These are phyloP conservation scores for Solanum chiquidenum DNA, from an alignment of 257 asterid genomes.

Conservation along the genomic window DNA sequence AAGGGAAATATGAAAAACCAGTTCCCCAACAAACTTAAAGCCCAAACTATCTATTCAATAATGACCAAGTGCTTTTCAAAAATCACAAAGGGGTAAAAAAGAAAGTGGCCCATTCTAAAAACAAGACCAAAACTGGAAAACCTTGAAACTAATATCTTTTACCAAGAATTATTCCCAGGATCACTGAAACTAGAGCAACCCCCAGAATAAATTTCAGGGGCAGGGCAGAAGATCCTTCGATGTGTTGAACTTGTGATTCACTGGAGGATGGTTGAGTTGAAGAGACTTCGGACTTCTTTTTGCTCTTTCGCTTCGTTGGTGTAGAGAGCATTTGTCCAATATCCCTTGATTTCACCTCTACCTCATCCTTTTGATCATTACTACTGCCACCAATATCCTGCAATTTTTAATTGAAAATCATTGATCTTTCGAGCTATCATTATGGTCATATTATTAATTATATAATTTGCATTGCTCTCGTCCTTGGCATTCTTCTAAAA, in stretches of 20 bases:
- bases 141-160: conserved; percentile 37
- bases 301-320: conserved; percentile 53
- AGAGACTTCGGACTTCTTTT: conserved; percentile 38
- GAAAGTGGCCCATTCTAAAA: not conserved
- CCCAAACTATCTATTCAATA: not conserved
- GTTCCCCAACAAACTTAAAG: not conserved
- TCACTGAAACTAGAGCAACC: conserved; percentile 69
- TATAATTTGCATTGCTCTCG: not conserved
- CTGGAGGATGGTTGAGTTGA: conserved; percentile 27
- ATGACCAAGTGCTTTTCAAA: not conserved
- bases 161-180: conserved; percentile 63
- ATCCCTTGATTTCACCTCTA: conserved; percentile 44
- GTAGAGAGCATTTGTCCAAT: conserved; percentile 24
- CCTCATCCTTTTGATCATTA: conserved; percentile 31
- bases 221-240: conserved; percentile 27
- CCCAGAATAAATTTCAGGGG: conserved; percentile 47
- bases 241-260: conserved; percentile 26
- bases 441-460: not conserved
- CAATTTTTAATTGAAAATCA: not conserved
- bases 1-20: not conserved
- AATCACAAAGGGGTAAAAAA: not conserved
- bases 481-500: not conserved
- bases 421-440: not conserved
- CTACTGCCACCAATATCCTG: not conserved
- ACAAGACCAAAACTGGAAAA: not conserved